Evolutionary conservation across 371 early-diverging fungal genomes (phyloP).

Genomic region (Dipsacomyces acuminosporus): DNA sequence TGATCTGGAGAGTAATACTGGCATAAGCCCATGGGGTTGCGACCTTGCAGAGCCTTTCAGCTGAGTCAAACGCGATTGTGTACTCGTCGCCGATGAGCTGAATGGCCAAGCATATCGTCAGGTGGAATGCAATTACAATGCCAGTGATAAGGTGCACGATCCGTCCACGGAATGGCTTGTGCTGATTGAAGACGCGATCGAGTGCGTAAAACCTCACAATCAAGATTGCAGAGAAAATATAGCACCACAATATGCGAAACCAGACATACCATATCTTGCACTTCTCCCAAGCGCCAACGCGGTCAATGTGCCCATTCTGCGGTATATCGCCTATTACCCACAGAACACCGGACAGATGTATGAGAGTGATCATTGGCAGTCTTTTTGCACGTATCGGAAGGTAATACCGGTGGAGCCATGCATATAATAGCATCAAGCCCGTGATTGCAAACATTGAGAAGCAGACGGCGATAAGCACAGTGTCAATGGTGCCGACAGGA

Average conservation of each 20-base stretch:
- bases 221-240: neutral
- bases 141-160: neutral
- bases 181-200: conserved; percentile 2
- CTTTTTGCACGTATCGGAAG: neutral
- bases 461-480: neutral
- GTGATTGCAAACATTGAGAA: neutral
- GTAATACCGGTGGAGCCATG: neutral
- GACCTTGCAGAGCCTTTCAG: conserved; percentile 4
- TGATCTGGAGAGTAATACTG: conserved; percentile 8
- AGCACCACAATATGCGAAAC: conserved; percentile 2
- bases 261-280: neutral
- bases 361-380: neutral
- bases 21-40: conserved; percentile 5
- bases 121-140: neutral
- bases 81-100: neutral
- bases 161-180: neutral
- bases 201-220: conserved; percentile 1
- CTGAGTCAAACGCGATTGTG: neutral
- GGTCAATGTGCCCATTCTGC: neutral
- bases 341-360: neutral
- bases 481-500: neutral
- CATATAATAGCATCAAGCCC: neutral
- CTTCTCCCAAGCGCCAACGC: neutral
- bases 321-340: neutral
- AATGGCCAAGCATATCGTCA: neutral